Evolutionary conservation across 2,329 filamentous ascomycete species (phyloP).

Genomic region (Parastagonospora nodorum): DNA sequence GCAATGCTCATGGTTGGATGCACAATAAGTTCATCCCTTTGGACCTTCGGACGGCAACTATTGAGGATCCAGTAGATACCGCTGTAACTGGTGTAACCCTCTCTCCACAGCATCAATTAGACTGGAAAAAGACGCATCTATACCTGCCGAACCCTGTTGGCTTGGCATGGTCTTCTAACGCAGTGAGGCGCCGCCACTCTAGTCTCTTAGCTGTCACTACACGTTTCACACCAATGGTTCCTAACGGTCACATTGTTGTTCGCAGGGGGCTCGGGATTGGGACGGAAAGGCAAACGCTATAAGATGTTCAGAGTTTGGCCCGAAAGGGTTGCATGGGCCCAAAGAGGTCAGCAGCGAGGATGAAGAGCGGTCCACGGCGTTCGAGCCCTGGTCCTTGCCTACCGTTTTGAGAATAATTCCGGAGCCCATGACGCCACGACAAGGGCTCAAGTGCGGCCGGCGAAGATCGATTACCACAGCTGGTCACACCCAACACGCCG

Average conservation of each 20-base stretch:
- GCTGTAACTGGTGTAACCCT: too few relatives aligned
- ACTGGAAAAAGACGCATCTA: too few relatives aligned
- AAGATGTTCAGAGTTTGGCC: slow-evolving; percentile 7
- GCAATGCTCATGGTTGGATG: too few relatives aligned
- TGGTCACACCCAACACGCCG: slow-evolving; percentile 30
- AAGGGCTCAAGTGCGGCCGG: slow-evolving; percentile 36
- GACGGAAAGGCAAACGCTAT: background rate
- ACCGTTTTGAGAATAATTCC: slow-evolving; percentile 41
- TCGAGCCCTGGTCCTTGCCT: slow-evolving; percentile 29
- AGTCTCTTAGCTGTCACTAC: background rate
- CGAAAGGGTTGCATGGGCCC: slow-evolving; percentile 11
- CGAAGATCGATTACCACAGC: slow-evolving; percentile 41
- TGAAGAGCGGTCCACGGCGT: slow-evolving; percentile 16
- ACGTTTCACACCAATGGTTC: background rate
- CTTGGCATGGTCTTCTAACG: too few relatives aligned
- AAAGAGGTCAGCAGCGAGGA: slow-evolving; percentile 17
- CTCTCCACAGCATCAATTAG: too few relatives aligned
- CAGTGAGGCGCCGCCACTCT: too few relatives aligned
- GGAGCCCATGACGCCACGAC: slow-evolving; percentile 35
- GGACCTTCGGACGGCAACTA: too few relatives aligned
- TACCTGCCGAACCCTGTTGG: too few relatives aligned
- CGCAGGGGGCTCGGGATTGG: background rate
- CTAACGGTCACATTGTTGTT: too few relatives aligned
- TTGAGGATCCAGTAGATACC: too few relatives aligned
- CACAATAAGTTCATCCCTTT: too few relatives aligned